Conservation (phyloP, 1,284 basidiomycete genomes). For the Microbotryum lychnidis-dioicae region DNA sequence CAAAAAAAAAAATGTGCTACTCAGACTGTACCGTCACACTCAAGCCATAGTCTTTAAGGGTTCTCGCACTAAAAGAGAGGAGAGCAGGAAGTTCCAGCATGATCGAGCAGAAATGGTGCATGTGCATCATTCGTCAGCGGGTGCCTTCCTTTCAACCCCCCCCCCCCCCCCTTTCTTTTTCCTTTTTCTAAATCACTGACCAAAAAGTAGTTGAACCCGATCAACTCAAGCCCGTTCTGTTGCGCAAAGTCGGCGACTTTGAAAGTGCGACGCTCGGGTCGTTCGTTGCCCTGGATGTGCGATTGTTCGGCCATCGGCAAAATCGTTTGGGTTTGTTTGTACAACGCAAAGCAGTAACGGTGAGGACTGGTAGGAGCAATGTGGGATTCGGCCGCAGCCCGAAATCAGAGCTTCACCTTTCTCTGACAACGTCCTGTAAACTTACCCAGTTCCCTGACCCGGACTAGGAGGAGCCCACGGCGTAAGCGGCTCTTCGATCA, state of each 20-base stretch:
- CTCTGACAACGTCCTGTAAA: neutral
- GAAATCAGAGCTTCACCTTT: no score
- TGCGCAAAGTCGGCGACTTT: constrained; percentile 52
- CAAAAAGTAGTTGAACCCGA: constrained; percentile 53
- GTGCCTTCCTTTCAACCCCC: no score
- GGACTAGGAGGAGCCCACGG: constrained; percentile 56
- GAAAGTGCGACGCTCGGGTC: constrained; percentile 49
- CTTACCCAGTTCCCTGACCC: constrained; percentile 48
- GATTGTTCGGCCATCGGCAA: constrained; percentile 47
- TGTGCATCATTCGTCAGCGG: no score
- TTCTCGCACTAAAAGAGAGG: constrained; percentile 2
- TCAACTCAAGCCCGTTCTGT: constrained; percentile 50
- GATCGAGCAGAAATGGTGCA: neutral
- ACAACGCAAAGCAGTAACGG: neutral
- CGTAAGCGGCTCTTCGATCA: constrained; percentile 47
- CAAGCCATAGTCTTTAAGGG: neutral
- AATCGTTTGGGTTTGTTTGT: constrained; percentile 45
- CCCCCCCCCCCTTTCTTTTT: no score
- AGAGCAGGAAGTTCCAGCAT: neutral
- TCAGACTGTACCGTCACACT: no score
- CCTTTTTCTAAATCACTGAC: neutral
- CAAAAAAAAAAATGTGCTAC: no score
- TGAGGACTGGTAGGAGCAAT: constrained; percentile 1
- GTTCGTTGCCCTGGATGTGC: constrained; percentile 42
- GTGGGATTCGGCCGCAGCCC: no score